phyloP scores from a whole-genome alignment of 371 early-diverging fungal species.

The Mucor mucedo region DNA sequence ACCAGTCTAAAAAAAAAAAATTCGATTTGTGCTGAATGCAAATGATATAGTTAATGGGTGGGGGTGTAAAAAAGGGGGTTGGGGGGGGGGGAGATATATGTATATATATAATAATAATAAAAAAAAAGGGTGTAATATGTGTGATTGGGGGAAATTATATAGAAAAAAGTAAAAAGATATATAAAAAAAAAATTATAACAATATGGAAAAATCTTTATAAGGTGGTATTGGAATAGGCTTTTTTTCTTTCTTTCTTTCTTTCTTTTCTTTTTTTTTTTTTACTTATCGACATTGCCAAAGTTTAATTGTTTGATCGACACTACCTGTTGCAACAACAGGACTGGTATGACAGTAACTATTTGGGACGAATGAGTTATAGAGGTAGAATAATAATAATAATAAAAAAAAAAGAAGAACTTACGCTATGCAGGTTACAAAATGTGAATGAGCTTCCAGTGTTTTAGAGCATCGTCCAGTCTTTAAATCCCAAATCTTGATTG shows the following conservation, averaged over 20 bases:
- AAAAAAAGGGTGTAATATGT: too few species aligned
- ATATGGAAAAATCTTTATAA: not conserved
- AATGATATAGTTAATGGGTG: too few species aligned
- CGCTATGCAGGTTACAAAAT: constrained; percentile 85
- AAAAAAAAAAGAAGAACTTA: constrained; percentile 2
- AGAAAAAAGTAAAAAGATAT: too few species aligned
- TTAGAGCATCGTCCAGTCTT: constrained; percentile 77
- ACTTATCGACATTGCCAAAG: constrained; percentile 66
- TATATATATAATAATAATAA: too few species aligned
- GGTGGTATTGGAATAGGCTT: not conserved
- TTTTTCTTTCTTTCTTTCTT: not conserved
- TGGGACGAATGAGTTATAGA: not conserved
- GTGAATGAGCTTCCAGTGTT: constrained; percentile 81
- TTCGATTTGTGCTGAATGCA: too few species aligned
- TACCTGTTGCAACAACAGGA: constrained; percentile 79
- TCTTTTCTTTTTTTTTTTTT: not conserved
- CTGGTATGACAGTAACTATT: constrained; percentile 44
- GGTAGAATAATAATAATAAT: not conserved
- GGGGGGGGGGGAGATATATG: too few species aligned
- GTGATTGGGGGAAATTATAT: too few species aligned
- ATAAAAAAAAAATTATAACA: too few species aligned
- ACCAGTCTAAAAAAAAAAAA: too few species aligned
- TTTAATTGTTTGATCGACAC: constrained; percentile 74
- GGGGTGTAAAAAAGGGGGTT: too few species aligned
- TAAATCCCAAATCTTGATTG: constrained; percentile 88